These are phyloP conservation scores for Coleophoma eucalyptorum DNA, from an alignment of 2,329 filamentous ascomycete genomes.

Conservation along the genomic window DNA sequence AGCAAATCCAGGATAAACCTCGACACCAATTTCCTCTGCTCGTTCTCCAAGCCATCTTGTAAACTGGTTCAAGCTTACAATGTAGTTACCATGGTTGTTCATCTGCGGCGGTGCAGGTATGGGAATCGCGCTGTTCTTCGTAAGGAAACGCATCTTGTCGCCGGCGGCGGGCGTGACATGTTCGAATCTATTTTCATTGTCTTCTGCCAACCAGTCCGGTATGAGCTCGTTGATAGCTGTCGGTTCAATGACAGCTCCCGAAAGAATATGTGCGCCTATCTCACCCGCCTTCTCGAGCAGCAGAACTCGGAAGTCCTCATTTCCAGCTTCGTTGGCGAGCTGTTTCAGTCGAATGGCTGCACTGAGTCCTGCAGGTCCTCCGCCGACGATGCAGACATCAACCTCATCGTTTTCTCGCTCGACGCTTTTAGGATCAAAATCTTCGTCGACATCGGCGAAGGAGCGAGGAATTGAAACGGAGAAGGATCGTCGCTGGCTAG, in stretches of 20 bases:
- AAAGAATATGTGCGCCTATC: constrained; percentile 90
- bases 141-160: constrained; percentile 94
- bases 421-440: constrained; percentile 62
- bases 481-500: constrained; percentile 32
- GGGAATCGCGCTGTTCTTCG: constrained; percentile 72
- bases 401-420: constrained; percentile 92
- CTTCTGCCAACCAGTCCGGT: constrained; percentile 87
- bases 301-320: constrained; percentile 92
- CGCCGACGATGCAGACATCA: constrained; percentile 94
- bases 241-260: constrained; percentile 92
- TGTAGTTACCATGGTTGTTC: constrained; percentile 98
- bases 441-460: constrained; percentile 43
- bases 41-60: constrained; percentile 94
- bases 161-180: constrained; percentile 77
- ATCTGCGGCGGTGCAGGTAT: constrained; percentile 92
- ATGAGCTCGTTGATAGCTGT: constrained; percentile 84
- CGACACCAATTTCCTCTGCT: constrained; percentile 94
- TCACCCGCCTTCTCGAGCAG: constrained; percentile 94
- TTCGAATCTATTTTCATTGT: constrained; percentile 84
- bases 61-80: constrained; percentile 91
- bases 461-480: constrained; percentile 36
- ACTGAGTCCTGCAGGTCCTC: constrained; percentile 86
- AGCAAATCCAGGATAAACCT: constrained; percentile 94
- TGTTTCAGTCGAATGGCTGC: constrained; percentile 95
- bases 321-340: constrained; percentile 87